Base-by-base conservation (phyloP, 805 yeast genomes). In the Saturnispora gosingensis region DNA sequence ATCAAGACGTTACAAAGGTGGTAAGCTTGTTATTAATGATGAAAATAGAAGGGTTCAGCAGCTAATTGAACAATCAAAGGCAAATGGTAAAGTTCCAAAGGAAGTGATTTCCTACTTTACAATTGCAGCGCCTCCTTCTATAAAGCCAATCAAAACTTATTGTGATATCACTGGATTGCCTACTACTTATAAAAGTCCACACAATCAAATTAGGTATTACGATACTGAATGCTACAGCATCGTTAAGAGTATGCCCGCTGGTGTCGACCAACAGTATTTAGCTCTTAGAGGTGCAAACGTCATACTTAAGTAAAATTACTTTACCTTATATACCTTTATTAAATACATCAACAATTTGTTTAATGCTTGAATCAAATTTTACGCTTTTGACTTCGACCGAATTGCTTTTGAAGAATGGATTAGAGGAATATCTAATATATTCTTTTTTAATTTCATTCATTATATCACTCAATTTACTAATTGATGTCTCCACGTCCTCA, bases 81-180 rank as follows among this genome's bases (percentile, higher is more conserved):
- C 13, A 3, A 18, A 20, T 3, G 46, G 50, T 34, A 32, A 44
- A 24, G 61, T 69, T 58, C 56, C 56, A 20, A 61, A 59, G 30
- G 67, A 71, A 43, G 75, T 80, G 53, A 81, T 88, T 10, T 85
- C 91, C 0, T 86, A 79, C 66, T 76, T 81, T 54, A 77, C 83
- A 38, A 70, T 90, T 5, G 79, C 79, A 28, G 95, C 96, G 0
- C 96, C 96, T 3, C 98, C 98, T 0, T 84, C 93, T 3, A 68
- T 89, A 57, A 77, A 72, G 56, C 98, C 98, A 0, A 70, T 74
- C 16, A 88, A 84, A 68, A 83, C 81, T 56, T 90, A 88, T 68
- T 91, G 99, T 67, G 99, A 93, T 63, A 81, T 91, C 46, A 91
- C 98, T 0, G 99, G 99, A 0, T 71, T 91, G 20, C 82, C 80